Base-by-base conservation (phyloP, 208 protist genomes). In the Phytomonas serpens region DNA sequence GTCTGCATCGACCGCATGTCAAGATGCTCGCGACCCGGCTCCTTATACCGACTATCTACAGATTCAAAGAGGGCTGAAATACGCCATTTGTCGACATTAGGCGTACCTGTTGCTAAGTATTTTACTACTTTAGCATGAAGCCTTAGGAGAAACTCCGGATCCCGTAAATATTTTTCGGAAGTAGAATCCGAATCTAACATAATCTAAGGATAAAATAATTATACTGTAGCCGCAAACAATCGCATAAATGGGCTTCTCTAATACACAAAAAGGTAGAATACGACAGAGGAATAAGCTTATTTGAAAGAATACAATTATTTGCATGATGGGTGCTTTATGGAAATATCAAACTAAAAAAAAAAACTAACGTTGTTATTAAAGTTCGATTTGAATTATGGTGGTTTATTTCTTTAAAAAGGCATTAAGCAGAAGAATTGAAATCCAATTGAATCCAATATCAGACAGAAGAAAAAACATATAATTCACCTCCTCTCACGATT, bases 111-210 rank as follows among this genome's bases (percentile, higher is more conserved):
- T 47, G 42, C 64, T 40, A 68, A 40, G 30, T 29, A 38, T 29
- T 38, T 30, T 23, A 37, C 61, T 63, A 74, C 47, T 74, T 74
- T 74, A 34, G n/a, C 30, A 27, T 47, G 47, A 57, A 57, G 47
- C 16, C 73, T 68, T 29, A 86, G 42, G 4, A 86, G 71, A 61
- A 81, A 81, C 75, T 74, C 64, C 4, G 81, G 78, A 57, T 83
- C 76, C 23, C 74, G 75, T 40, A 83, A 32, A 23, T 80, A 71
- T 5, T 71, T 42, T 62, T 77, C 78, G 7, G 52, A 66, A 29
- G 76, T 66, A 27, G 81, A 38, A 61, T 86, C 81, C 51, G 47
- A 40, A 27, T 34, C 63, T 19, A 34, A 16, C 33, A 38, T 38
- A 34, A 57, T 27, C 47, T 57, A 57, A 57, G 27, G 23, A 23